Conservation (phyloP, 192 early-diverging fungal species). For the Linnemannia elongata region DNA sequence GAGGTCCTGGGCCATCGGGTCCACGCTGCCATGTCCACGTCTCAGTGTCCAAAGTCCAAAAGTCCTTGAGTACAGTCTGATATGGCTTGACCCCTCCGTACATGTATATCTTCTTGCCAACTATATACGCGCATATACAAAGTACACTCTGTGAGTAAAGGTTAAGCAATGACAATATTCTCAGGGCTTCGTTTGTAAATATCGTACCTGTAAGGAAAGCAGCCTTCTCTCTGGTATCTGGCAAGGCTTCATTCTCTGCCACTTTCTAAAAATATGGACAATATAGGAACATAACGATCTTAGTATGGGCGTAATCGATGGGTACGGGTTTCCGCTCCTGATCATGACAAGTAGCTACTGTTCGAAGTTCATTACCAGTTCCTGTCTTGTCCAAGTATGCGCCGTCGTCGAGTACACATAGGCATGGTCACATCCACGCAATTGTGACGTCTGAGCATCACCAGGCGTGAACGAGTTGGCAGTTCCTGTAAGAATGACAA, state of each 20-base stretch:
- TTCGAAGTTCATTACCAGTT: slow-evolving; percentile 2
- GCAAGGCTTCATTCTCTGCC: slow-evolving; percentile 14
- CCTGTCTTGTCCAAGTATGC: slow-evolving; percentile 31
- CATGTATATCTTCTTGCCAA: slow-evolving; percentile 49
- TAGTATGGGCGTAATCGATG: neutral
- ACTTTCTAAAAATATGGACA: slow-evolving; percentile 19
- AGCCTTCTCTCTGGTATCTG: slow-evolving; percentile 46
- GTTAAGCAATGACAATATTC: neutral
- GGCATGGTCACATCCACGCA: slow-evolving; percentile 48
- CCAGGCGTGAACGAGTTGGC: slow-evolving; percentile 51
- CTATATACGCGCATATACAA: slow-evolving; percentile 2
- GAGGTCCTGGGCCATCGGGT: slow-evolving; percentile 44
- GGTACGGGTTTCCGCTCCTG: neutral
- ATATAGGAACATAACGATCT: neutral
- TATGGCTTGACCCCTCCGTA: slow-evolving; percentile 51
- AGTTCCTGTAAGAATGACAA: slow-evolving; percentile 47
- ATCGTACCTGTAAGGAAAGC: slow-evolving; percentile 40
- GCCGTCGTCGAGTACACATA: slow-evolving; percentile 30
- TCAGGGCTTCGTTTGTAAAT: neutral
- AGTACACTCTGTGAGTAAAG: neutral
- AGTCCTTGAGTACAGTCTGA: slow-evolving; percentile 42
- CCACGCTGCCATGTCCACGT: slow-evolving; percentile 46
- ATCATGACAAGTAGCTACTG: neutral
- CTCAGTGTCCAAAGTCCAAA: slow-evolving; percentile 48
- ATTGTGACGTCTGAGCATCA: slow-evolving; percentile 14